Evolutionary conservation across 257 asterid species (phyloP).

Genomic region (Eucommia ulmoides): DNA sequence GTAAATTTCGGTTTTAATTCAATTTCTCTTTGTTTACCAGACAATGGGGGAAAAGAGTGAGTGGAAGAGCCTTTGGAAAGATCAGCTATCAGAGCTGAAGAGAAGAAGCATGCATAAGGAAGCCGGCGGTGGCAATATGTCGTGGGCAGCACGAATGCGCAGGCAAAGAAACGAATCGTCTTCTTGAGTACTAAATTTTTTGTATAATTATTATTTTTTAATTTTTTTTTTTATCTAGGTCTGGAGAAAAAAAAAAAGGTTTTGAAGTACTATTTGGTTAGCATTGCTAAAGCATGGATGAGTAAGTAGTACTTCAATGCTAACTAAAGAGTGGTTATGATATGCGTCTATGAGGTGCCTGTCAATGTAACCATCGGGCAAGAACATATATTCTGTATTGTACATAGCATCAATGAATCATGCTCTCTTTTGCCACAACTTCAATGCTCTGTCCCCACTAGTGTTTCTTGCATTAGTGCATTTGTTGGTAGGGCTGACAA

Average conservation of each 20-base stretch:
- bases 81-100: slow-evolving; percentile 57
- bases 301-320: neutral
- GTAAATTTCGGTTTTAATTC: no score
- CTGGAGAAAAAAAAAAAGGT: neutral
- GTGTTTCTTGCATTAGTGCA: no score
- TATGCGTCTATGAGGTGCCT: no score
- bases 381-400: no score
- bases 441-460: no score
- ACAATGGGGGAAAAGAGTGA: slow-evolving; percentile 33
- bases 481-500: no score
- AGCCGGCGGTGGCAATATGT: slow-evolving; percentile 20
- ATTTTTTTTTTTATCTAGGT: neutral
- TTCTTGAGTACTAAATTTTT: slow-evolving; percentile 3
- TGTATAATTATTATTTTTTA: neutral
- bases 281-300: neutral
- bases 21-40: no score
- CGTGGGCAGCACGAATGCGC: slow-evolving; percentile 78
- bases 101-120: slow-evolving; percentile 43
- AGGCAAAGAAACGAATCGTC: slow-evolving; percentile 33
- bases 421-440: no score
- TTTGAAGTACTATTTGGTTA: neutral
- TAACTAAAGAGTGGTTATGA: neutral
- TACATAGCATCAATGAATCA: no score
- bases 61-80: slow-evolving; percentile 68
- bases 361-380: no score